Evolutionary conservation across 2,329 filamentous ascomycete genomes (phyloP).

Genomic region (Talaromyces sp.): DNA sequence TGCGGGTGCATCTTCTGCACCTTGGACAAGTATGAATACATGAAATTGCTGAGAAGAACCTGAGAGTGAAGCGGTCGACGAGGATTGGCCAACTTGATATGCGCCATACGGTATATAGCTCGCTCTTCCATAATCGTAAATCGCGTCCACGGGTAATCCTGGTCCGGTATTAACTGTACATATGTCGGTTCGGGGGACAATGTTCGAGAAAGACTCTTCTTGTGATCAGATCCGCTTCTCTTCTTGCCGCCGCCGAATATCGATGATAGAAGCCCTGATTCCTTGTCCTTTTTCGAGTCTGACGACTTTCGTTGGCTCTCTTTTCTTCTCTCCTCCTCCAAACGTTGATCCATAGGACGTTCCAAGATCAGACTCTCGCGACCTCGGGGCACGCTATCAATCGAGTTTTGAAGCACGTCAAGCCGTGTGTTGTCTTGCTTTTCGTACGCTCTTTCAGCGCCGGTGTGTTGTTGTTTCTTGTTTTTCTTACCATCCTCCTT

Average conservation of each 20-base stretch:
- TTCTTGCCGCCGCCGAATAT: conserved; percentile 90
- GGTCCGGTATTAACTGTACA: conserved; percentile 72
- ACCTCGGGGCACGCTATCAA: conserved; percentile 61
- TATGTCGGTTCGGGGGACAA: conserved; percentile 77
- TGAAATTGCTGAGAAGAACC: conserved; percentile 96
- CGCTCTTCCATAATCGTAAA: conserved; percentile 94
- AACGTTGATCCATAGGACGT: conserved; percentile 65
- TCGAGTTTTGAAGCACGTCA: conserved; percentile 82
- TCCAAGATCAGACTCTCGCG: conserved; percentile 83
- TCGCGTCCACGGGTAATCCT: conserved; percentile 94
- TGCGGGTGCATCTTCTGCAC: conserved; percentile 98
- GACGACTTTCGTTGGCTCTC: conserved; percentile 71
- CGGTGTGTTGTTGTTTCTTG: conserved; percentile 48
- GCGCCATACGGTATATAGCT: conserved; percentile 97
- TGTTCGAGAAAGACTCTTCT: conserved; percentile 69
- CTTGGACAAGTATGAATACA: conserved; percentile 98
- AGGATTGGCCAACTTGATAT: conserved; percentile 98
- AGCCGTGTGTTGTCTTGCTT: conserved; percentile 80
- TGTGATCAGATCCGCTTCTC: conserved; percentile 68
- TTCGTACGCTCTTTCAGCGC: conserved; percentile 59
- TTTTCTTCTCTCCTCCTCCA: conserved; percentile 69
- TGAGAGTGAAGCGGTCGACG: conserved; percentile 88
- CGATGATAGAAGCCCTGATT: conserved; percentile 80
- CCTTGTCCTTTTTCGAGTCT: conserved; percentile 79
- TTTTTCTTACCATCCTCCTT: conserved; percentile 59